A percentile compares a stretch with the other conserved stretches of the same genome.
These are phyloP conservation scores for Mucor circinelloides DNA, from an alignment of 371 early-diverging fungal genomes.

Conservation along the genomic window DNA sequence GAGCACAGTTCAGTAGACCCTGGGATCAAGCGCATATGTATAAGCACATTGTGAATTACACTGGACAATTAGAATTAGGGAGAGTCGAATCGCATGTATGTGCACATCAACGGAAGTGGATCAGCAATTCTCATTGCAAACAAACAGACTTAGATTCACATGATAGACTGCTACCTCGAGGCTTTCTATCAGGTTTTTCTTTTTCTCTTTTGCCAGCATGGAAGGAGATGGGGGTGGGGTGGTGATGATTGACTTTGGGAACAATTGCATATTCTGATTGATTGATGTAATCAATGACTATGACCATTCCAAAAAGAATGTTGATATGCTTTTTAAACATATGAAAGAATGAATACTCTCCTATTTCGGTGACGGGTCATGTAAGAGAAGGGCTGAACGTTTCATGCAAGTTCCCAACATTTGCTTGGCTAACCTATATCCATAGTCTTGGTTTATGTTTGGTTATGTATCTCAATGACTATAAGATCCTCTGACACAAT, in stretches of 20 bases:
- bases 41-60: not conserved
- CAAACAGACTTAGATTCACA: not conserved
- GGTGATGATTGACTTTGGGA: not conserved
- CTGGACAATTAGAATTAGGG: not conserved
- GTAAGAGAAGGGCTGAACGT: not conserved
- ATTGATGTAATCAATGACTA: not conserved
- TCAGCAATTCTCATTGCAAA: not conserved
- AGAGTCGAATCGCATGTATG: not conserved
- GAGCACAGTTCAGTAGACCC: not conserved
- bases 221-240: not conserved
- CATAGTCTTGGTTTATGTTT: not conserved
- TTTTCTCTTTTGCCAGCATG: too few relatives aligned
- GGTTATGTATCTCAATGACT: not conserved
- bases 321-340: not conserved
- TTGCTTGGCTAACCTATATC: not conserved
- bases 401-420: not conserved
- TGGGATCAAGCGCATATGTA: not conserved
- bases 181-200: not conserved
- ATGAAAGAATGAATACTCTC: not conserved
- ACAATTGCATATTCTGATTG: not conserved
- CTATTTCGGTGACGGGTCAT: not conserved
- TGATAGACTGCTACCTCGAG: not conserved
- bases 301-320: not conserved
- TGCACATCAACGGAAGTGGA: not conserved
- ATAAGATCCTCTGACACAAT: not conserved